Base-by-base conservation (phyloP, 2,329 filamentous ascomycete genomes). In the Chrysosporium queenslandicum region DNA sequence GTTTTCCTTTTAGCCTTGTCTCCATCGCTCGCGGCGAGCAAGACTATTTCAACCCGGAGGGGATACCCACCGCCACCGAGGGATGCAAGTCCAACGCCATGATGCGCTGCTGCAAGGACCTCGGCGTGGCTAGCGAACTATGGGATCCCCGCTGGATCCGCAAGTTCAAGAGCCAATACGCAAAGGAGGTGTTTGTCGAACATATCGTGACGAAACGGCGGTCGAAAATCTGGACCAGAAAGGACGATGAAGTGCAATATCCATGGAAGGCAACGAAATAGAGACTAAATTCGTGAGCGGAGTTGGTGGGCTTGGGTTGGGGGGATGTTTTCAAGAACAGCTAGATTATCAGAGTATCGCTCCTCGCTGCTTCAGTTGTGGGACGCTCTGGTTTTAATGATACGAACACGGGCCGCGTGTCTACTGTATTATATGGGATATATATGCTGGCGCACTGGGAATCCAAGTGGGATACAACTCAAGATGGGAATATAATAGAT, bases 41-140 rank as follows among this genome's bases (percentile, higher is more conserved):
- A 74, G 81, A 86, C 59, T 98, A 94, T 72, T 98, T 97, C 72
- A 81, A 80, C 60, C 79, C 87, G 30, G 90, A 96, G 60, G 85
- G 86, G 52, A 89, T 98, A 58, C 89, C 92, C 23, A 95, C 90
- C 1, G 90, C 92, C 7, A 90, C 90, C 55, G 92, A 98, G 71
- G 92, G 92, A 50, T 94, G 89, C 77, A 96, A 96, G 72, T 95
- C 89, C 57, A 98, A 98, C 66, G 92, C 92, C 11, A 77, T 98
- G 59, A 94, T 97, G 83, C 86, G 92, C 54, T 97, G 91, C 78
- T 97, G 92, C 76, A 98, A 98, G 74, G 92, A 98, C 68, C 74
- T 98, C 29, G 92, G 92, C 32, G 86, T 98, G 58, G 92, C 88
- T 1, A 90, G 85, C 58, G 92, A 98, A 71, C 78, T 98, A 18